Evolutionary conservation across 2,329 filamentous ascomycete genomes (phyloP).

Genomic region (Ophiocordyceps camponoti-floridani): DNA sequence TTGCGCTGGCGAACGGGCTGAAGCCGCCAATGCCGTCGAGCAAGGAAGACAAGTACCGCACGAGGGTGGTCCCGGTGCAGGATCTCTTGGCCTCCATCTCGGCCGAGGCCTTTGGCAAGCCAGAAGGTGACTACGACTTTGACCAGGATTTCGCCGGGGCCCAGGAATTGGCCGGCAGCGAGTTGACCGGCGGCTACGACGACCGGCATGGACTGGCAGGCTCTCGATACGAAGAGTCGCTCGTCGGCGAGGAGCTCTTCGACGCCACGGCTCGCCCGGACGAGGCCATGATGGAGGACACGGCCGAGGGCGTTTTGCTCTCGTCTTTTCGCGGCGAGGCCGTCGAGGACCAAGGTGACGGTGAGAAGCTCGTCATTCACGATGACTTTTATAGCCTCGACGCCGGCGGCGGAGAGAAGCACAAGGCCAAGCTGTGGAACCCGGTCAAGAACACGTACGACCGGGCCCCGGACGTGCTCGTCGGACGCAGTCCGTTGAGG

Average conservation of each 20-base stretch:
- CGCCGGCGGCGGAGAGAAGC: conserved; percentile 30
- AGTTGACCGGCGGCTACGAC: conserved; percentile 13
- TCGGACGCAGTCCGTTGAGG: conserved; percentile 52
- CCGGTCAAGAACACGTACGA: conserved; percentile 61
- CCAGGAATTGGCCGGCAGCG: conserved; percentile 24
- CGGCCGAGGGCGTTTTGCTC: conserved; percentile 17
- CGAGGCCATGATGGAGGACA: conserved; percentile 15
- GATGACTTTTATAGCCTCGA: conserved; percentile 60
- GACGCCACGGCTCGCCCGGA: conserved; percentile 21
- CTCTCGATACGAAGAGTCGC: conserved; percentile 27
- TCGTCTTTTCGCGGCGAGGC: conserved; percentile 15
- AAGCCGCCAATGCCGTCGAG: conserved; percentile 70
- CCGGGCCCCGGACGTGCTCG: conserved; percentile 39
- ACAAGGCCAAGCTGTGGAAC: conserved; percentile 64
- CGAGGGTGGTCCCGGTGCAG: conserved; percentile 67
- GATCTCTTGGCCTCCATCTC: conserved; percentile 84
- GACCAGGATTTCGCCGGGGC: conserved; percentile 44
- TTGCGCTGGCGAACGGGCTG: conserved; percentile 60
- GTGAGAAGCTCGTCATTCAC: conserved; percentile 50
- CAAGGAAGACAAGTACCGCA: conserved; percentile 71
- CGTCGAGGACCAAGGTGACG: conserved; percentile 28
- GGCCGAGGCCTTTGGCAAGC: conserved; percentile 58
- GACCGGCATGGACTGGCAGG: conserved; percentile 18
- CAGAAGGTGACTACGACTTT: conserved; percentile 42
- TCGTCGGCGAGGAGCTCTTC: conserved; percentile 27